Percentiles rank a stretch among this genome's conserved stretches.
phyloP scores from a whole-genome alignment of 345 rosid species.

The Zanthoxylum bungeanum region DNA sequence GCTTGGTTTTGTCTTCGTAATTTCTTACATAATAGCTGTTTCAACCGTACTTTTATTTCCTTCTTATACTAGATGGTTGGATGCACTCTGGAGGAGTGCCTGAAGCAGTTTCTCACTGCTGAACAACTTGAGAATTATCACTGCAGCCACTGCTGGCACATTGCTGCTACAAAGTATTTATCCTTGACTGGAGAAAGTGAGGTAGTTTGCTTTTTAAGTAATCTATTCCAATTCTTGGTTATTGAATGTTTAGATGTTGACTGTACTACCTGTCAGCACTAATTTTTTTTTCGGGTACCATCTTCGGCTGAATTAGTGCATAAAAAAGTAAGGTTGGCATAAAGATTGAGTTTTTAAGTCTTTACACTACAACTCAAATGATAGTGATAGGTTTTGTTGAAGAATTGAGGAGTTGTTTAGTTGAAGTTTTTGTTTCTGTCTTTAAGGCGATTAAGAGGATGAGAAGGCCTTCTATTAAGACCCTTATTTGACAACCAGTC shows the following conservation, averaged over 20 bases:
- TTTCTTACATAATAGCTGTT: background rate
- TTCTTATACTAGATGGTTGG: constrained; percentile 44
- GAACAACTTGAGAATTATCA: constrained; percentile 67
- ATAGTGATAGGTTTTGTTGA: too few species aligned
- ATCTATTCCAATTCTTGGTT: background rate
- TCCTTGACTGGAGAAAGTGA: constrained; percentile 37
- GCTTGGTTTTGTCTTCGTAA: background rate
- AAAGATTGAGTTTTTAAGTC: too few species aligned
- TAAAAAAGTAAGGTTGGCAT: too few species aligned
- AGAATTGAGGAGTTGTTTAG: too few species aligned
- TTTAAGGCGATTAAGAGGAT: too few species aligned
- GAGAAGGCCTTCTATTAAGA: too few species aligned
- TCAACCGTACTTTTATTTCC: constrained; percentile 2
- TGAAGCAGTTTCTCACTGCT: constrained; percentile 54
- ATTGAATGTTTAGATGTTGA: background rate
- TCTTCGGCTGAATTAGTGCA: too few species aligned
- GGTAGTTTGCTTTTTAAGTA: constrained; percentile 30
- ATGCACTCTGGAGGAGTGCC: constrained; percentile 63
- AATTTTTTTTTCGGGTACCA: too few species aligned
- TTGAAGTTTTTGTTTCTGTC: too few species aligned
- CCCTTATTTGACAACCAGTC: too few species aligned
- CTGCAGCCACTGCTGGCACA: constrained; percentile 85
- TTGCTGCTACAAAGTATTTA: constrained; percentile 60
- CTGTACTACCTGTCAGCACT: background rate
- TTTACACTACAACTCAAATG: too few species aligned